phyloP scores from a whole-genome alignment of 805 yeast genomes.

The Teunomyces stri region DNA sequence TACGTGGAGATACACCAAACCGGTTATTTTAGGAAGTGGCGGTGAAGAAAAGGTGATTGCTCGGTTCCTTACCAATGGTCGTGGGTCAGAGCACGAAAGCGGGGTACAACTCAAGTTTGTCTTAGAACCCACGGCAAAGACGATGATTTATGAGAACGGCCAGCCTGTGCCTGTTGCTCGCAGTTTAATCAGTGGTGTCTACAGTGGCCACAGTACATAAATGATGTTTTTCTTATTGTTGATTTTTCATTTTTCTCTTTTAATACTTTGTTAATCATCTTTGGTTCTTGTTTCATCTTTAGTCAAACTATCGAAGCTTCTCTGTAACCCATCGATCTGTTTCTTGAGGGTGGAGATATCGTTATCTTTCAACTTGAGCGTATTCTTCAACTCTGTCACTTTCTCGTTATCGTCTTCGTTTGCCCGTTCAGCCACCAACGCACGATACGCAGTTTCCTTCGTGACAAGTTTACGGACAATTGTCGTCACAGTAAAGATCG shows the following conservation, averaged over 20 bases:
- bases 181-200: conserved; percentile 50
- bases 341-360: conserved; percentile 48
- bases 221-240: background rate
- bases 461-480: conserved; percentile 52
- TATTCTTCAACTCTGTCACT: conserved; percentile 31
- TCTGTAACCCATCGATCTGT: conserved; percentile 53
- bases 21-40: conserved; percentile 36
- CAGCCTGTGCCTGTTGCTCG: conserved; percentile 42
- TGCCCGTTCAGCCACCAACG: conserved; percentile 10
- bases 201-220: conserved; percentile 37
- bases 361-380: conserved; percentile 38
- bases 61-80: conserved; percentile 74
- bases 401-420: conserved; percentile 14
- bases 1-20: conserved; percentile 68
- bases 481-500: conserved; percentile 53
- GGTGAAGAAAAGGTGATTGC: conserved; percentile 75
- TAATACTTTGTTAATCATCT: background rate
- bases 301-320: conserved; percentile 44
- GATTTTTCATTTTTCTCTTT: background rate
- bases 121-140: conserved; percentile 45
- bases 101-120: conserved; percentile 72
- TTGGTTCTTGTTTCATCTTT: conserved; percentile 2
- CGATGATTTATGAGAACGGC: conserved; percentile 34
- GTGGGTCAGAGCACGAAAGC: conserved; percentile 66
- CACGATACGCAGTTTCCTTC: conserved; percentile 36